Base-by-base conservation (phyloP, 352 stramenopile genomes). In the Phytophthora capsici region DNA sequence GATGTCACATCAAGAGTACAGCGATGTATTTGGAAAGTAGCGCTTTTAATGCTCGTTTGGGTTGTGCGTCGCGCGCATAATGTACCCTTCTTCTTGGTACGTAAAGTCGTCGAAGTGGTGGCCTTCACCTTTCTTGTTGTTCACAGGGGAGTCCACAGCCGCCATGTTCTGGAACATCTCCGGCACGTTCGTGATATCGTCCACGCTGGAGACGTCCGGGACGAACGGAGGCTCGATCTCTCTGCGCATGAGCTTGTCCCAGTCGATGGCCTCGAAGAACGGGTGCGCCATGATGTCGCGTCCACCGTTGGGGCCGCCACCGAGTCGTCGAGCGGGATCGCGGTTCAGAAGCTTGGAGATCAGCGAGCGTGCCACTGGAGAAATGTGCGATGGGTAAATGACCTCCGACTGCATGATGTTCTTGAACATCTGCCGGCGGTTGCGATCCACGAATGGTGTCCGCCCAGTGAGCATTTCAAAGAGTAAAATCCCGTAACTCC, bases 281-380 rank as follows among this genome's bases (percentile, higher is more conserved):
- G 85, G 84, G 48, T 96, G 87, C 14, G 85, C 86, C 88, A 96
- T 96, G 47, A 96, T 96, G 47, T 96, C 87, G 12, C 80, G 78
- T 0, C 88, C 88, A n/a, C 88, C 88, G 28, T 91, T 93, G 6
- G 86, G 82, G 0, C 89, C 89, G 1, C 84, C 82, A n/a, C 97
- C 97, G 19, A 99, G 85, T 45, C 97, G 86, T 53, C 89, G 88
- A 26, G 84, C 78, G 23, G 96, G 93, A 57, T 99, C 90, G 57
- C 98, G 98, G 50, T 97, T 95, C 34, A 99, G 72, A 48, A 99
- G 66, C 69, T 93, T 94, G 6, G 84, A 89, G 66, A 96, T 96
- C 16, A 94, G 50, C 32, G 83, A 92, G 8, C 85, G 78, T 2
- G 85, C 86, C 2, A 78, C 63, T 1, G 86, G 77, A 0, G 85